Base-by-base conservation (phyloP, 2,329 filamentous ascomycete genomes). In the Pseudogymnoascus sp. region DNA sequence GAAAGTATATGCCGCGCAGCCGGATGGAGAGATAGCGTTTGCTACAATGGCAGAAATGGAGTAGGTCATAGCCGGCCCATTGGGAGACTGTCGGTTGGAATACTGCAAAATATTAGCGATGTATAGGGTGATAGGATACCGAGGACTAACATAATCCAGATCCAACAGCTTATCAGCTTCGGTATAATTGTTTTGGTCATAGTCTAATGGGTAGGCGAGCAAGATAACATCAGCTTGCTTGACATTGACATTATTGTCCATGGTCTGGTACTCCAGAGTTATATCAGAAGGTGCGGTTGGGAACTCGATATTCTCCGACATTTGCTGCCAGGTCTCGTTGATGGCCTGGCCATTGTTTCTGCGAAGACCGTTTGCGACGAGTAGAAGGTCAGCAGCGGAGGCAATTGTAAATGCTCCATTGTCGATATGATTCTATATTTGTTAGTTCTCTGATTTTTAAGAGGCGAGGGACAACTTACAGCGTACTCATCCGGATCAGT, bases 61-160 rank as follows among this genome's bases (percentile, higher is more conserved):
- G 72, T 87, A 90, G 1, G 87, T 90, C 87, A 90, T 90, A 2
- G 83, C 87, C 1, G 87, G 87, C 0, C 87, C 87, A 67, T 88
- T 80, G 1, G 81, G 75, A 1, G 85, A 87, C 73, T 90, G 87
- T 62, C 85, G 86, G 50, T 83, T 83, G 4, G 87, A 86, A 69
- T 90, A 89, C 77, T 80, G 64, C 8, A 25, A 59, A 37, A 40
- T 38, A 35, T 71, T 63, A 70, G 62, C 6, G 66, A 35, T 42
- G 1, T 44, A 28, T 10, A 63, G 63, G 66, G 4, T n/a, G 21
- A 5, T 16, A 7, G 6, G 21, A 53, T 61, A 14, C 37, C 64
- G 7, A 14, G 40, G 1, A 73, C 76, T 67, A 69, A 80, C 78
- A 69, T 88, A 90, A 67, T 89, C 84, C 18, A 89, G 73, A 66